A percentile compares a stretch with the other conserved stretches of the same genome.
These are phyloP conservation scores for Cynanchum wilfordii DNA, from an alignment of 257 asterid species.

Conservation along the genomic window DNA sequence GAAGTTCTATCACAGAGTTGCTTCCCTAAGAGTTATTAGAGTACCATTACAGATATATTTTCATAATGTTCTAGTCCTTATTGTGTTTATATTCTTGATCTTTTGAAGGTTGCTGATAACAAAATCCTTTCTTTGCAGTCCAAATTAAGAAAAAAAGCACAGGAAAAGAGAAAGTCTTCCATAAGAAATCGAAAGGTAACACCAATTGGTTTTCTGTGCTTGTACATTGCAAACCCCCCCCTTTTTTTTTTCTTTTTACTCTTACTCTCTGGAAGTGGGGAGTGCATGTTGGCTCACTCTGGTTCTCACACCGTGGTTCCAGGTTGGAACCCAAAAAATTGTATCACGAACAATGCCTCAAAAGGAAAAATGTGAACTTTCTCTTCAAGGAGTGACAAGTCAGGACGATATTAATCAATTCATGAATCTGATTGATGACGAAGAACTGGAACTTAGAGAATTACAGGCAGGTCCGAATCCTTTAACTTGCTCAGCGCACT, in stretches of 20 bases:
- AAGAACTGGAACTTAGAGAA: slow-evolving; percentile 90
- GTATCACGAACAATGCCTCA: slow-evolving; percentile 40
- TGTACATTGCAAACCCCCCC: not conserved
- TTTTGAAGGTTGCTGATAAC: slow-evolving; percentile 10
- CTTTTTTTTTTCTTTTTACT: not conserved
- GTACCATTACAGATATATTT: not conserved
- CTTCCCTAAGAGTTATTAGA: not conserved
- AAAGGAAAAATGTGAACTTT: slow-evolving; percentile 72
- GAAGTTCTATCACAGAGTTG: not conserved
- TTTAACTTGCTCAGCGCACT: slow-evolving; percentile 71
- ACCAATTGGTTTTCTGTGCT: not conserved
- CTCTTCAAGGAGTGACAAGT: slow-evolving; percentile 44
- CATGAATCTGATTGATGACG: slow-evolving; percentile 68
- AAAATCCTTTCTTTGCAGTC: slow-evolving; percentile 42
- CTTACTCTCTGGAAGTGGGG: not conserved
- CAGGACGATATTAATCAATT: slow-evolving; percentile 40
- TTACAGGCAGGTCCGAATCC: slow-evolving; percentile 78
- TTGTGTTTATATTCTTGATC: not conserved
- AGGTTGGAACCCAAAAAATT: slow-evolving; percentile 51
- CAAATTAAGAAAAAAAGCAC: slow-evolving; percentile 53
- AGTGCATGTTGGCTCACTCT: slow-evolving; percentile 5
- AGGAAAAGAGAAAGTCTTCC: slow-evolving; percentile 55
- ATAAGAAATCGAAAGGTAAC: slow-evolving; percentile 54
- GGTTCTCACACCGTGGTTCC: slow-evolving; percentile 23
- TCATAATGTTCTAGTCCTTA: not conserved